A percentile compares a stretch with the other conserved stretches of the same genome.
phyloP scores from a whole-genome alignment of 2,329 filamentous ascomycete genomes.

The Ophiostoma sp. region DNA sequence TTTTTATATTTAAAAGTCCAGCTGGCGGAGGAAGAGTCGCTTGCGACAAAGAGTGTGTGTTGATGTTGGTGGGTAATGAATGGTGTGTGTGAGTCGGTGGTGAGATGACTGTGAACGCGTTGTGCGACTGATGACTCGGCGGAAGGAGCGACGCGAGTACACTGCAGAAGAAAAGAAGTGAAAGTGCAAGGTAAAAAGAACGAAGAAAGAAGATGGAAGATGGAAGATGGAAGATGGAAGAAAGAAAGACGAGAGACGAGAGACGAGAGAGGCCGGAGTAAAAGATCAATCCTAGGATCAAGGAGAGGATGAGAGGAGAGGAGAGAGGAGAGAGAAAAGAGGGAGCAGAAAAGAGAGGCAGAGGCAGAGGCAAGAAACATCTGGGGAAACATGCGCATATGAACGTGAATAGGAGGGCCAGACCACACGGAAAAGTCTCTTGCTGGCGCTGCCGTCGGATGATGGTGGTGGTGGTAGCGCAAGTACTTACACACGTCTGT shows the following conservation, averaged over 20 bases:
- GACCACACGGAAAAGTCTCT: constrained; percentile 11
- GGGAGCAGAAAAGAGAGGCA: neutral
- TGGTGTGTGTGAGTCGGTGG: neutral
- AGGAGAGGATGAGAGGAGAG: neutral
- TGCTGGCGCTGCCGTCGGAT: neutral
- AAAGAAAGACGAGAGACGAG: neutral
- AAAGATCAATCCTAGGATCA: neutral
- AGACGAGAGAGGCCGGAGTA: neutral
- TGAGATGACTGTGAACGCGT: constrained; percentile 11
- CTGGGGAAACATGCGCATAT: constrained; percentile 19
- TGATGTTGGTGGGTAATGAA: too few relatives aligned
- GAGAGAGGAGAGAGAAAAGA: constrained; percentile 13
- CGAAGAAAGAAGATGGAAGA: neutral
- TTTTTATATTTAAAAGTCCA: constrained; percentile 10
- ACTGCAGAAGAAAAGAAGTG: neutral
- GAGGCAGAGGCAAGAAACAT: neutral
- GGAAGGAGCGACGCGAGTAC: neutral
- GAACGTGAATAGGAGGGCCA: constrained; percentile 13
- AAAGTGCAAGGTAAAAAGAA: neutral
- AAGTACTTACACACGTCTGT: neutral
- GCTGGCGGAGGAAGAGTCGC: constrained; percentile 19
- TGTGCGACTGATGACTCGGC: constrained; percentile 14
- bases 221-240: neutral
- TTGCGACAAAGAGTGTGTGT: constrained; percentile 21
- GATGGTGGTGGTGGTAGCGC: neutral